Percentiles rank a stretch among this genome's conserved stretches.
Evolutionary conservation across 345 rosid genomes (phyloP).

Genomic region (sweet orange (Citrus sinensis)): DVS_A1.0 CM039165.1:38666501-38667000

Average conservation of each 20-base stretch:
- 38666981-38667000: slow-evolving; percentile 35
- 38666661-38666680: neutral
- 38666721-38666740: neutral
- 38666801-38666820: slow-evolving; percentile 69
- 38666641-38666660: too few species aligned
- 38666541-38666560: slow-evolving; percentile 52
- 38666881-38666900: slow-evolving; percentile 76
- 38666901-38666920: slow-evolving; percentile 59
- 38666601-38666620: neutral
- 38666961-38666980: neutral
- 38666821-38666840: slow-evolving; percentile 65
- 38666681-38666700: too few species aligned
- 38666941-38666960: neutral
- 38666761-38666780: neutral
- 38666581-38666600: slow-evolving; percentile 57
- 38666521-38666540: slow-evolving; percentile 43
- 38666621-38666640: neutral
- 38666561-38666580: slow-evolving; percentile 66
- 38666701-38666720: neutral
- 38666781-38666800: neutral
- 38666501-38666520: slow-evolving; percentile 46
- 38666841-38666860: slow-evolving; percentile 86
- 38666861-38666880: slow-evolving; percentile 76
- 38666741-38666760: neutral
- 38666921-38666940: neutral